These are phyloP conservation scores for Hortaea werneckii DNA, from an alignment of 2,329 filamentous ascomycete genomes.

Conservation along the genomic window DNA sequence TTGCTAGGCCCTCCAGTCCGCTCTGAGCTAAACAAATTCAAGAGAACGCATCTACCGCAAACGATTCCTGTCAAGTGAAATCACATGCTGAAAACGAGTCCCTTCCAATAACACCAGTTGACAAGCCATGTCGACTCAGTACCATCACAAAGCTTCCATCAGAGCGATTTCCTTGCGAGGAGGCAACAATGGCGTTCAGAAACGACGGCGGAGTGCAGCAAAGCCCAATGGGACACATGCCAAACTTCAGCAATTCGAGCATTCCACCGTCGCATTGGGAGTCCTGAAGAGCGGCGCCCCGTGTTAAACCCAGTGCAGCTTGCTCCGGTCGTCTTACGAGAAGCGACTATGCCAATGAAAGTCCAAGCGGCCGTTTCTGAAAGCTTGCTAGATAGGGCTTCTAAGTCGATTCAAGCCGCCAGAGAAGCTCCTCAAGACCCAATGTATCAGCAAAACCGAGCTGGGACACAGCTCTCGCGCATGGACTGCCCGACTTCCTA, in stretches of 20 bases:
- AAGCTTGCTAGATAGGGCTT: too few relatives aligned
- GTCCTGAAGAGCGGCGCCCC: slow-evolving; percentile 21
- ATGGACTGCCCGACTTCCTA: too few relatives aligned
- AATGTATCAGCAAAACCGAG: too few relatives aligned
- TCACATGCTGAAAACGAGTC: slow-evolving; percentile 10
- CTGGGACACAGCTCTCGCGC: too few relatives aligned
- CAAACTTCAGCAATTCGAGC: too few relatives aligned
- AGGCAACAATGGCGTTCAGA: too few relatives aligned
- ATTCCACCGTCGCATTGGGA: slow-evolving; percentile 14
- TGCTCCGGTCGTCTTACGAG: slow-evolving; percentile 16
- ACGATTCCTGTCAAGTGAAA: slow-evolving; percentile 4
- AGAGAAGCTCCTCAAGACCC: too few relatives aligned
- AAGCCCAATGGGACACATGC: too few relatives aligned
- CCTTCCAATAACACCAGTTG: slow-evolving; percentile 11
- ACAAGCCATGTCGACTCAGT: slow-evolving; percentile 16
- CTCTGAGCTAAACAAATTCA: slow-evolving; percentile 13
- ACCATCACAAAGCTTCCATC: slow-evolving; percentile 6
- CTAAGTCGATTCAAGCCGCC: too few relatives aligned
- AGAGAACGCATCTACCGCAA: slow-evolving; percentile 12
- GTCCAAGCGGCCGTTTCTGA: neutral
- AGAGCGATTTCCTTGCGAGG: too few relatives aligned
- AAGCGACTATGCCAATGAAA: slow-evolving; percentile 12
- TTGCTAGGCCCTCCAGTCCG: slow-evolving; percentile 13
- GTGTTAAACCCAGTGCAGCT: slow-evolving; percentile 19
- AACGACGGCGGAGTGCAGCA: too few relatives aligned